Evolutionary conservation across 345 rosid species (phyloP).

Genomic region (Durio zibethinus): DNA sequence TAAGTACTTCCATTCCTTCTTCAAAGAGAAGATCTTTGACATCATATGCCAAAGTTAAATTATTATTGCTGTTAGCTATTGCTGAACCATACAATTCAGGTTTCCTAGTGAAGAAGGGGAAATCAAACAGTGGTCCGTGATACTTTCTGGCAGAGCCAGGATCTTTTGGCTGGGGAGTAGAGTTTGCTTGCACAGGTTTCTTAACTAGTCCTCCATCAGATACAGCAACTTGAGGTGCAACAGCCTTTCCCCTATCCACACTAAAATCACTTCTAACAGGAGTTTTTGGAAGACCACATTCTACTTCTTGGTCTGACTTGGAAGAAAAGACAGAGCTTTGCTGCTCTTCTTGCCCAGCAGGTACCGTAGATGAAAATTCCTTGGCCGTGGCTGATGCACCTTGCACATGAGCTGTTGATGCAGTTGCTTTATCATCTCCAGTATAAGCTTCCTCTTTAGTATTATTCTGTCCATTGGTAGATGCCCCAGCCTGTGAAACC

Average conservation of each 20-base stretch:
- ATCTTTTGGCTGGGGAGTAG: constrained; percentile 67
- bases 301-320: constrained; percentile 77
- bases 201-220: constrained; percentile 68
- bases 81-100: constrained; percentile 81
- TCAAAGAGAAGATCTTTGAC: constrained; percentile 88
- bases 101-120: constrained; percentile 95
- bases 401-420: constrained; percentile 42
- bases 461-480: constrained; percentile 40
- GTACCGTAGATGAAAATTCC: constrained; percentile 43
- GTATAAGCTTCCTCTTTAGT: constrained; percentile 60
- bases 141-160: constrained; percentile 78
- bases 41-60: constrained; percentile 77
- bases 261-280: constrained; percentile 53
- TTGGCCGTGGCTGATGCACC: constrained; percentile 41
- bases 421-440: constrained; percentile 58
- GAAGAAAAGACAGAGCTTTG: constrained; percentile 44
- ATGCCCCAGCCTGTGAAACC: constrained; percentile 44
- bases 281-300: constrained; percentile 49
- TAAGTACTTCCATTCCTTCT: constrained; percentile 81
- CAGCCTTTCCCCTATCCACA: constrained; percentile 72
- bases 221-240: constrained; percentile 43
- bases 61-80: constrained; percentile 63
- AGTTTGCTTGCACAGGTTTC: constrained; percentile 56
- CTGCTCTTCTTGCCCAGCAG: constrained; percentile 70
- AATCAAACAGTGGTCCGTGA: constrained; percentile 98